Conservation (phyloP, 176 grass and related monocot genomes). For the Hordeum marinum region DNA sequence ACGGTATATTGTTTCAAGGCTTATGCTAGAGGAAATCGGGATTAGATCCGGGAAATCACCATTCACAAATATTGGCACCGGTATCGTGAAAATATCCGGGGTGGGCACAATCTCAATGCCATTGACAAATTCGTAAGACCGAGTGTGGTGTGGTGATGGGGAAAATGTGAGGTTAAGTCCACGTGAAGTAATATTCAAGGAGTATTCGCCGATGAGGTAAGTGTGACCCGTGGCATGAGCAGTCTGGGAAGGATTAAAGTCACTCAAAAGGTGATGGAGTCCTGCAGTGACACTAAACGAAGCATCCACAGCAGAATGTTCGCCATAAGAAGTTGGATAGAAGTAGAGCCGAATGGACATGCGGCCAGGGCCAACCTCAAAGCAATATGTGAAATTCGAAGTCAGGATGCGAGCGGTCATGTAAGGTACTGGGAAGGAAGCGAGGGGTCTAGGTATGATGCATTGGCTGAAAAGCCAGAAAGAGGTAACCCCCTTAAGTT, state of each 20-base stretch:
- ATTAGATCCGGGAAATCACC: neutral
- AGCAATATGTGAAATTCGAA: conserved; percentile 35
- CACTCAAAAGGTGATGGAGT: conserved; percentile 1
- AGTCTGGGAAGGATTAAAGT: neutral
- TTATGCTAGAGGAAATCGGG: neutral
- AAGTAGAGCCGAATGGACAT: conserved; percentile 53
- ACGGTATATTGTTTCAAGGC: conserved; percentile 28
- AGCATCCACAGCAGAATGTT: neutral
- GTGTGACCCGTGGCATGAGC: neutral
- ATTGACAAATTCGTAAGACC: conserved; percentile 20
- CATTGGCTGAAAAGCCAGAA: neutral
- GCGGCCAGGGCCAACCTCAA: conserved; percentile 4
- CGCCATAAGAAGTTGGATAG: conserved; percentile 34
- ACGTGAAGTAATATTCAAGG: neutral
- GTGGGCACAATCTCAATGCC: conserved; percentile 39
- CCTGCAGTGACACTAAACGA: conserved; percentile 26
- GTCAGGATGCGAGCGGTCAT: conserved; percentile 18
- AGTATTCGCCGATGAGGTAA: neutral
- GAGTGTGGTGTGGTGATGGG: neutral
- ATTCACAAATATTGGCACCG: neutral
- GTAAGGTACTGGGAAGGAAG: conserved; percentile 18
- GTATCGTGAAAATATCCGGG: conserved; percentile 3
- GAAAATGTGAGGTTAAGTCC: neutral
- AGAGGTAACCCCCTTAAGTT: conserved; percentile 10
- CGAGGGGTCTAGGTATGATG: neutral